phyloP scores from a whole-genome alignment of 2,329 filamentous ascomycete genomes.

The Fusarium ambrosium region DNA sequence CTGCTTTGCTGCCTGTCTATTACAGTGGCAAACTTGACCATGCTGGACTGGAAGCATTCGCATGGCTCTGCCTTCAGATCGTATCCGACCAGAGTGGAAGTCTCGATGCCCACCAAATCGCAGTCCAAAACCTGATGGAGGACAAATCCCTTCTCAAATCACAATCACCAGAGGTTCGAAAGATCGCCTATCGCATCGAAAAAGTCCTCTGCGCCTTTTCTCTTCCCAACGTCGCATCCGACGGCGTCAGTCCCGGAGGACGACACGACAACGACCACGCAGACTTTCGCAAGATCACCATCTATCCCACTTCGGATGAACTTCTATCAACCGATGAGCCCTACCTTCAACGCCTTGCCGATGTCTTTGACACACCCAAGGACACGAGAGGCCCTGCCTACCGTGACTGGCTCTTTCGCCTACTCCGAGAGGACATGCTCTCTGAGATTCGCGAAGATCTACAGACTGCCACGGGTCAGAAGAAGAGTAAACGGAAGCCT shows the following conservation, averaged over 20 bases:
- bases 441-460: constrained; percentile 74
- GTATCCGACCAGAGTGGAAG: constrained; percentile 39
- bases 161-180: constrained; percentile 40
- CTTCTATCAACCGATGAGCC: constrained; percentile 65
- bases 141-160: constrained; percentile 43
- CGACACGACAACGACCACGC: constrained; percentile 80
- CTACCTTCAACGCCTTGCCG: constrained; percentile 68
- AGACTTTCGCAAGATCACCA: constrained; percentile 71
- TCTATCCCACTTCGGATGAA: constrained; percentile 77
- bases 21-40: constrained; percentile 49
- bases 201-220: constrained; percentile 52
- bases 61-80: constrained; percentile 65
- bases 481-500: constrained; percentile 58
- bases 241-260: constrained; percentile 65
- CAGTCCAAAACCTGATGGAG: constrained; percentile 47
- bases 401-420: constrained; percentile 79
- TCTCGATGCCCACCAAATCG: constrained; percentile 15
- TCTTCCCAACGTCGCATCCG: neutral
- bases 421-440: constrained; percentile 79
- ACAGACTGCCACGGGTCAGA: constrained; percentile 63
- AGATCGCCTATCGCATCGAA: constrained; percentile 54
- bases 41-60: constrained; percentile 54
- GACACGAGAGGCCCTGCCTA: constrained; percentile 62
- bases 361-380: constrained; percentile 58
- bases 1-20: constrained; percentile 55